A percentile compares a stretch with the other conserved stretches of the same genome.
phyloP scores from a whole-genome alignment of 495 filamentous ascomycete species.

The Aspergillus leporis region DNA sequence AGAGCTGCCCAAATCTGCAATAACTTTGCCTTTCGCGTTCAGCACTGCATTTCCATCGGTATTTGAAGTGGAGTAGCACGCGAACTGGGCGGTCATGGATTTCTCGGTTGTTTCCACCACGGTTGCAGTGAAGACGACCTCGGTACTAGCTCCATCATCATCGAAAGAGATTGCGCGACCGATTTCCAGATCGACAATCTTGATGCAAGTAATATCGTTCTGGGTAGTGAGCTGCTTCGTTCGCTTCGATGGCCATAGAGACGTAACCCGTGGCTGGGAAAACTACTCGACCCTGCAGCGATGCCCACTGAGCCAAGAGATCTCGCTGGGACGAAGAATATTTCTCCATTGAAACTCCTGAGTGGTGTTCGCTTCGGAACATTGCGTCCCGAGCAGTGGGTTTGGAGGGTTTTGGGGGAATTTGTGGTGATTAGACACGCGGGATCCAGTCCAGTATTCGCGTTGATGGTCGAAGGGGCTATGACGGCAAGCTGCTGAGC shows the following conservation, averaged over 20 bases:
- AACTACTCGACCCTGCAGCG: conserved; percentile 33
- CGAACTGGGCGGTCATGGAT: conserved; percentile 30
- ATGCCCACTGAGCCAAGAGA: conserved; percentile 52
- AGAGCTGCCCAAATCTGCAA: background rate
- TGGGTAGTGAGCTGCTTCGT: conserved; percentile 34
- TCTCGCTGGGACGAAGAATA: conserved; percentile 36
- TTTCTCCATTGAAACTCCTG: conserved; percentile 50
- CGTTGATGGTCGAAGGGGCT: too few species aligned
- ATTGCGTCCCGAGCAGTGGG: conserved; percentile 40
- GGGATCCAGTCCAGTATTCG: too few species aligned
- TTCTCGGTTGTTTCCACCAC: conserved; percentile 21
- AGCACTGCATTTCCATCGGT: background rate
- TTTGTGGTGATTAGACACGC: conserved; percentile 38
- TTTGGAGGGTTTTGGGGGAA: conserved; percentile 41
- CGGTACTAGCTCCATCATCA: background rate
- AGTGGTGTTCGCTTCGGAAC: conserved; percentile 34
- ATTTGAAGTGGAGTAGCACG: background rate
- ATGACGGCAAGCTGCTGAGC: conserved; percentile 18
- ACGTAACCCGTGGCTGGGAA: conserved; percentile 51
- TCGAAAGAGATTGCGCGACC: conserved; percentile 27
- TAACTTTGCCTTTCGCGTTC: background rate
- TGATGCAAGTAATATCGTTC: background rate
- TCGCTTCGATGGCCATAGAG: conserved; percentile 47
- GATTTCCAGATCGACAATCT: conserved; percentile 17
- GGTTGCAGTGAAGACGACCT: conserved; percentile 31